Base-by-base conservation (phyloP, 352 stramenopile genomes). In the Phytophthora meadii region DNA sequence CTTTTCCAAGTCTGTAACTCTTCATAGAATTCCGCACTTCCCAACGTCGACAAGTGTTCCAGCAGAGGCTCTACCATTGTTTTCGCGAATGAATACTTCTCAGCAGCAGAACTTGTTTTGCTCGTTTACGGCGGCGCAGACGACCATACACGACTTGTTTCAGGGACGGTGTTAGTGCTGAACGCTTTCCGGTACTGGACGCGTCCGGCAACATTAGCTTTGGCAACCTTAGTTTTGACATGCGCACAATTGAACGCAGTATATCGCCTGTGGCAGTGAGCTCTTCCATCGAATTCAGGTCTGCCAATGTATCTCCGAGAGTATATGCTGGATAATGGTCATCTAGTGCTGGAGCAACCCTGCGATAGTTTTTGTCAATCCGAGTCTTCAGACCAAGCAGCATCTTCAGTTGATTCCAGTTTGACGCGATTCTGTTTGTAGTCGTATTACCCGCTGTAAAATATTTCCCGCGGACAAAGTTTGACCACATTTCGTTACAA, bases 341-440 rank as follows among this genome's bases (percentile, higher is more conserved):
- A 73, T 59, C 28, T 68, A 51, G 15, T 71, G 60, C 17, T 61
- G 46, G 5, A 53, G 46, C 2, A 41, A 53, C 15, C 46, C 28
- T 0, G 46, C 46, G 14, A 53, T n/a, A 25, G 46, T 40, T 10
- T n/a, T 40, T 1, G 14, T 40, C 22, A 22, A 22, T 2, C 22
- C 22, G 22, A 22, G 22, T 22, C 22, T 22, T 22, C 22, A 22
- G 22, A 2, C 22, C 22, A 22, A 22, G 22, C 22, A 22, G 22
- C 22, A 22, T 22, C 19, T 22, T 22, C 22, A 22, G 22, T 22
- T 22, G 22, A 22, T 22, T 22, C 22, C 22, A 22, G 22, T 22
- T 22, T 22, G 22, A 22, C 22, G 1, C 22, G 22, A 22, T 22
- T 22, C 22, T 22, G 22, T 22, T 22, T 22, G 22, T 22, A 22